Base-by-base conservation (phyloP, 192 early-diverging fungal species). In the Coemansia sp. region DNA sequence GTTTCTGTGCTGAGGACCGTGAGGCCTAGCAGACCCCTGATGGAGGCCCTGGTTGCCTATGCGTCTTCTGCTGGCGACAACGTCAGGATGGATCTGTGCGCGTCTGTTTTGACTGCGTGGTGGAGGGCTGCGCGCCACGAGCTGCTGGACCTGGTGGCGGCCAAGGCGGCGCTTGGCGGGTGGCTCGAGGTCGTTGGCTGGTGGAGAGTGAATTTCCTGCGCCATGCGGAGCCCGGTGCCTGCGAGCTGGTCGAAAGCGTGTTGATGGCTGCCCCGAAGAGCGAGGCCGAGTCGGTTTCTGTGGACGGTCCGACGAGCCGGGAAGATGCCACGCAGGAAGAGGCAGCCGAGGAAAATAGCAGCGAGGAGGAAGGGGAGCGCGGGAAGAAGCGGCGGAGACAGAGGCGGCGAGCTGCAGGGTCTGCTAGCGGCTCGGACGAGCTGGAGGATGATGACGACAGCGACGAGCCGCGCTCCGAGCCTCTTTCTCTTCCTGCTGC, bases 1-100 rank as follows among this genome's bases (percentile, higher is more conserved):
- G 20, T 83, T 28, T 64, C 72, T 35, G 35, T 86, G 25, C 34
- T 83, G 55, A 71, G 75, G 19, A 66, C 76, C 7, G 61, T 79
- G 4, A 55, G 64, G 20, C 76, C 81, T 6, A 60, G 69, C 0
- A 18, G 24, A 3, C 32, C 30, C 11, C 11, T 74, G 1, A 18
- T 74, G 1, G 9, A 9, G 0, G 24, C 42, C 1, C 35, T 74
- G 22, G 28, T 57, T n/a, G 8, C 50, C 6, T 71, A 58, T 45
- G 19, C 9, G 39, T 6, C 14, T 2, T 6, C 39, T 3, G 39
- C 1, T 14, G 39, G 39, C 8, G 13, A 13, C 13, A 42, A 10
- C 2, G 39, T 42, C 5, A 3, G 39, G 2, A 8, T 42, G 39
- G 64, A 82, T 32, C 30, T 32, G 35, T 67, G 76, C 56, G 48